A percentile compares a stretch with the other conserved stretches of the same genome.
Conservation (phyloP, 108 stramenopile species). For the Epithemia pelagica region DNA sequence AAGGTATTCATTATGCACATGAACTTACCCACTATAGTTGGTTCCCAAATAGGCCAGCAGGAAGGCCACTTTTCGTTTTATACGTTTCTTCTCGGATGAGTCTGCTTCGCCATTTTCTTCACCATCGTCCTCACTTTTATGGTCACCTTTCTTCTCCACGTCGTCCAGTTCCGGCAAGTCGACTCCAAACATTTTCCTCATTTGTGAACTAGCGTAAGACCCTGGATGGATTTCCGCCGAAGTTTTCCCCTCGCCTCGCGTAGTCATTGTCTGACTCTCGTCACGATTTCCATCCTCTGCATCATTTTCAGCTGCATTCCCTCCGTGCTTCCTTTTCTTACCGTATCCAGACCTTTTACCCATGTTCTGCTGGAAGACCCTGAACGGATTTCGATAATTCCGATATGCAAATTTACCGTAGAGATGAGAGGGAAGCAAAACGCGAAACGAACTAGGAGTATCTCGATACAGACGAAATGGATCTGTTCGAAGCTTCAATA, state of each 20-base stretch:
- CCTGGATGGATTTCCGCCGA: background rate
- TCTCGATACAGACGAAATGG: no score
- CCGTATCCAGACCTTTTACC: no score
- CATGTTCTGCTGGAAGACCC: no score
- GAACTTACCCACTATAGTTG: constrained; percentile 42
- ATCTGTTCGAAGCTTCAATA: no score
- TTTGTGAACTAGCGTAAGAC: background rate
- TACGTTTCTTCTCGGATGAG: constrained; percentile 8
- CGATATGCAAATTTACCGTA: no score
- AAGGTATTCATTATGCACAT: constrained; percentile 53
- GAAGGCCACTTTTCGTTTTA: constrained; percentile 55
- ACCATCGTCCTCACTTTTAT: background rate
- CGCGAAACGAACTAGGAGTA: no score
- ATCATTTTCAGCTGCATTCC: no score
- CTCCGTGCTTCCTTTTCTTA: no score
- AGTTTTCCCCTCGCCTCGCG: background rate
- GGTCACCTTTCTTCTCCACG: background rate
- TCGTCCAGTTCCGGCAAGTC: background rate
- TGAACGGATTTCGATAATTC: no score
- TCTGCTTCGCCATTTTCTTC: constrained; percentile 15
- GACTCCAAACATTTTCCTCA: background rate
- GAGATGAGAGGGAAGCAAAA: no score
- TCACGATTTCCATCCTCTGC: no score
- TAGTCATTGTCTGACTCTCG: background rate
- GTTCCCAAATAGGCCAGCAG: constrained; percentile 51